A percentile compares a stretch with the other conserved stretches of the same genome.
Evolutionary conservation across 108 stramenopile species (phyloP).

Genomic region (Stephanodiscus triporus): DNA sequence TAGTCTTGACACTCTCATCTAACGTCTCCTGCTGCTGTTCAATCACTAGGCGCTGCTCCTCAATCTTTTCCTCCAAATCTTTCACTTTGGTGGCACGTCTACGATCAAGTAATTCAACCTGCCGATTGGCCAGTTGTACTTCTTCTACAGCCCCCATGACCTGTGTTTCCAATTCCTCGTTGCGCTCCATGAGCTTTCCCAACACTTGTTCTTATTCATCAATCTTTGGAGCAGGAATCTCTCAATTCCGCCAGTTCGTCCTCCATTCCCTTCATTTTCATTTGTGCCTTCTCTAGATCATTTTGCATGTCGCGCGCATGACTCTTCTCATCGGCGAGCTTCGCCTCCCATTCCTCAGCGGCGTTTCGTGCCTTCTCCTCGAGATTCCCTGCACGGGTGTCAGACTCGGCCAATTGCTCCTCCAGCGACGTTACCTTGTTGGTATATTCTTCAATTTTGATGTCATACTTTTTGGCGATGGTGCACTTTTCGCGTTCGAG

Average conservation of each 20-base stretch:
- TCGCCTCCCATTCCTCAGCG: slow-evolving; percentile 39
- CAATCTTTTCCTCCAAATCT: slow-evolving; percentile 41
- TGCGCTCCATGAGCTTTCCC: slow-evolving; percentile 50
- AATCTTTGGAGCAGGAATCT: slow-evolving; percentile 31
- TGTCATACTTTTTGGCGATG: slow-evolving; percentile 38
- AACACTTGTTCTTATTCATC: slow-evolving; percentile 47
- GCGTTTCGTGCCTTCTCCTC: slow-evolving; percentile 28
- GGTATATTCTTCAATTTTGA: slow-evolving; percentile 43
- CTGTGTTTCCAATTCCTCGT: slow-evolving; percentile 36
- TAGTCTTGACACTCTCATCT: slow-evolving; percentile 53
- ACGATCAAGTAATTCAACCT: slow-evolving; percentile 34
- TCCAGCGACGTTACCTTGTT: slow-evolving; percentile 36
- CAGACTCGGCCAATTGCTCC: slow-evolving; percentile 38
- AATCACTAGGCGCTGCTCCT: slow-evolving; percentile 41
- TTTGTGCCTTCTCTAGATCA: slow-evolving; percentile 23
- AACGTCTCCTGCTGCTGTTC: slow-evolving; percentile 52
- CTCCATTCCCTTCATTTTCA: slow-evolving; percentile 29
- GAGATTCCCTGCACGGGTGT: slow-evolving; percentile 19
- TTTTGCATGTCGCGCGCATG: slow-evolving; percentile 29
- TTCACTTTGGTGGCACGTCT: slow-evolving; percentile 36
- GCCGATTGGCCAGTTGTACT: slow-evolving; percentile 39
- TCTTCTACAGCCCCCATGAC: slow-evolving; percentile 33
- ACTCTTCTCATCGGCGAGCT: slow-evolving; percentile 35
- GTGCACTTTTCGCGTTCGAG: slow-evolving; percentile 43
- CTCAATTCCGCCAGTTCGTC: slow-evolving; percentile 29